A percentile compares a stretch with the other conserved stretches of the same genome.
Evolutionary conservation across 1,284 basidiomycete genomes (phyloP).

Genomic region (Moesziomyces sp.): DNA sequence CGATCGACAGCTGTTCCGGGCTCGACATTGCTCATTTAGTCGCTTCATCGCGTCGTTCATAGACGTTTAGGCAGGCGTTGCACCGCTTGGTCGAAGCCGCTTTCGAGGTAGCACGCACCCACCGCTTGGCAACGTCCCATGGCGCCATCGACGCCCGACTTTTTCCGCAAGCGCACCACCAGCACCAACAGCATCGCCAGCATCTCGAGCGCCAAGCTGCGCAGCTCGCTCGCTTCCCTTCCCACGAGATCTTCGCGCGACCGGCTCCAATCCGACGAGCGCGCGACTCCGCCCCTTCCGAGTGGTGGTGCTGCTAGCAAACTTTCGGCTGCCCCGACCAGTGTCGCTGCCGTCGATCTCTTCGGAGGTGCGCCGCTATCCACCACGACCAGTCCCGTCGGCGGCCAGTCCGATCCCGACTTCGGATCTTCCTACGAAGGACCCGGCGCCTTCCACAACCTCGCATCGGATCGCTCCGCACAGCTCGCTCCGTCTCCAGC

Average conservation of each 20-base stretch:
- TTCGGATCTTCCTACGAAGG: conserved; percentile 43
- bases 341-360: conserved; percentile 17
- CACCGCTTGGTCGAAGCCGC: no score
- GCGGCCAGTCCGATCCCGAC: conserved; percentile 23
- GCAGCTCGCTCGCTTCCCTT: conserved; percentile 24
- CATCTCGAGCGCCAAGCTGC: conserved; percentile 15
- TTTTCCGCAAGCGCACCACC: conserved; percentile 32
- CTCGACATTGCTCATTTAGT: no score
- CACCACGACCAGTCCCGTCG: conserved; percentile 26
- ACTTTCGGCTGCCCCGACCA: conserved; percentile 3
- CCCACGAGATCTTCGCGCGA: conserved; percentile 26
- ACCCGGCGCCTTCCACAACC: conserved; percentile 10
- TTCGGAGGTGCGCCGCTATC: conserved; percentile 33
- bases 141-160: conserved; percentile 21
- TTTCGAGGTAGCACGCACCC: no score
- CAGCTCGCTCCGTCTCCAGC: neutral
- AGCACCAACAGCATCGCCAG: conserved; percentile 26
- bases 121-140: conserved; percentile 4
- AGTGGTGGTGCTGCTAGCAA: conserved; percentile 5
- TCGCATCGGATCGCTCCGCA: conserved; percentile 1
- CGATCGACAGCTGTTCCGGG: no score
- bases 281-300: conserved; percentile 12
- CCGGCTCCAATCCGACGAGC: conserved; percentile 14
- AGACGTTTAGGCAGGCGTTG: no score
- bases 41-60: no score